Conservation (phyloP, 768 basidiomycete species). For the Cubamyces lactineus region DNA sequence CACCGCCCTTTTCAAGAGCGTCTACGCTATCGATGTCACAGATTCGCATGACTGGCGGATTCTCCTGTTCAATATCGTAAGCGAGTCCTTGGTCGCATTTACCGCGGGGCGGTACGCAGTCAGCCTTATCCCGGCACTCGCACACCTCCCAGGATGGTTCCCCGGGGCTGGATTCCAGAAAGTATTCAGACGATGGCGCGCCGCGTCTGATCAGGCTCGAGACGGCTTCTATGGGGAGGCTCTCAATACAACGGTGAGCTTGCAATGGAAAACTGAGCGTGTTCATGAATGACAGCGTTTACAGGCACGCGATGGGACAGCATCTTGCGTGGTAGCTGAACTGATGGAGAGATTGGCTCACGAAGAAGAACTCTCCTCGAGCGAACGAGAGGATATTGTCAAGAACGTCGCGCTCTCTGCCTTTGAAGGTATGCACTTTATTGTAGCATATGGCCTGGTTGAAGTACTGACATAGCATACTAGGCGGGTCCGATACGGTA, state of each 20-base stretch:
- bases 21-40: not conserved
- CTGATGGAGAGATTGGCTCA: not conserved
- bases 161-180: constrained; percentile 9
- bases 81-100: not conserved
- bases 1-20: not conserved
- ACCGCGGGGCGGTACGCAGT: constrained; percentile 2
- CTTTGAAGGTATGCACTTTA: not conserved
- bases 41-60: not conserved
- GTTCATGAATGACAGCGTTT: no score
- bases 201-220: not conserved
- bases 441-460: not conserved
- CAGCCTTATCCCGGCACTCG: not conserved
- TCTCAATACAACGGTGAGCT: not conserved
- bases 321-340: not conserved
- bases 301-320: no score
- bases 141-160: constrained; percentile 4
- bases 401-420: not conserved
- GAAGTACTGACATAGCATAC: not conserved
- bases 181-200: not conserved
- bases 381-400: not conserved
- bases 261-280: no score
- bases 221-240: not conserved
- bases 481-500: constrained; percentile 3
- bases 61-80: not conserved
- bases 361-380: not conserved